Evolutionary conservation across 2,329 filamentous ascomycete species (phyloP).

Genomic region (Claviceps pazoutovae): DNA sequence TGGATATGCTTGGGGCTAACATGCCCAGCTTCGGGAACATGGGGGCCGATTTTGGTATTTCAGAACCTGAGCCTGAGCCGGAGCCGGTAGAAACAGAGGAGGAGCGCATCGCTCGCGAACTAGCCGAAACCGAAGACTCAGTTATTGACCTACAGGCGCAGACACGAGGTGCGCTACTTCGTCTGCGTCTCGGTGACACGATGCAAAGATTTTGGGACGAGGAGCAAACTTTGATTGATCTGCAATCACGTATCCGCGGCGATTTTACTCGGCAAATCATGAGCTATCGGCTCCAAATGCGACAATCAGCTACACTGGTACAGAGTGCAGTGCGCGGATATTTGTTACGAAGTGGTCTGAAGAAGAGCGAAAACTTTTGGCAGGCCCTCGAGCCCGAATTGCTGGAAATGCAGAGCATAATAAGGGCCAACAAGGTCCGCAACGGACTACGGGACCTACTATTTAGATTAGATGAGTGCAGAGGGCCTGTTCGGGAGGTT

Average conservation of each 20-base stretch:
- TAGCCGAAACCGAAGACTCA: slow-evolving; percentile 58
- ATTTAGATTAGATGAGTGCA: slow-evolving; percentile 47
- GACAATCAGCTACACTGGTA: slow-evolving; percentile 60
- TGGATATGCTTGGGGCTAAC: slow-evolving; percentile 85
- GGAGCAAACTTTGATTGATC: slow-evolving; percentile 62
- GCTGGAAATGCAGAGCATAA: slow-evolving; percentile 67
- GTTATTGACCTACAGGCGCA: slow-evolving; percentile 79
- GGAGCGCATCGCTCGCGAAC: slow-evolving; percentile 69
- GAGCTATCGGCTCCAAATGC: slow-evolving; percentile 72
- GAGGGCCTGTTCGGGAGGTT: slow-evolving; percentile 50
- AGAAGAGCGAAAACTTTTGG: slow-evolving; percentile 52
- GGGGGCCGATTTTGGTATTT: slow-evolving; percentile 82
- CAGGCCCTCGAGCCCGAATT: slow-evolving; percentile 58
- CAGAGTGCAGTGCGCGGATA: slow-evolving; percentile 70
- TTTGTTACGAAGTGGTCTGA: slow-evolving; percentile 51
- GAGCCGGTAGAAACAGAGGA: slow-evolving; percentile 82
- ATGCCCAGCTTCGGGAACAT: slow-evolving; percentile 99
- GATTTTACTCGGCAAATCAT: slow-evolving; percentile 76
- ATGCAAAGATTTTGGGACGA: slow-evolving; percentile 88
- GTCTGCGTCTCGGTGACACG: slow-evolving; percentile 60
- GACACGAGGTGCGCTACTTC: slow-evolving; percentile 63
- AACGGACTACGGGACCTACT: slow-evolving; percentile 40
- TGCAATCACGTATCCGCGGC: slow-evolving; percentile 78
- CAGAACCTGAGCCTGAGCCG: slow-evolving; percentile 61
- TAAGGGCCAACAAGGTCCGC: slow-evolving; percentile 54